These are phyloP conservation scores for Tolypocladium paradoxum DNA, from an alignment of 2,329 filamentous ascomycete genomes.

Conservation along the genomic window DNA sequence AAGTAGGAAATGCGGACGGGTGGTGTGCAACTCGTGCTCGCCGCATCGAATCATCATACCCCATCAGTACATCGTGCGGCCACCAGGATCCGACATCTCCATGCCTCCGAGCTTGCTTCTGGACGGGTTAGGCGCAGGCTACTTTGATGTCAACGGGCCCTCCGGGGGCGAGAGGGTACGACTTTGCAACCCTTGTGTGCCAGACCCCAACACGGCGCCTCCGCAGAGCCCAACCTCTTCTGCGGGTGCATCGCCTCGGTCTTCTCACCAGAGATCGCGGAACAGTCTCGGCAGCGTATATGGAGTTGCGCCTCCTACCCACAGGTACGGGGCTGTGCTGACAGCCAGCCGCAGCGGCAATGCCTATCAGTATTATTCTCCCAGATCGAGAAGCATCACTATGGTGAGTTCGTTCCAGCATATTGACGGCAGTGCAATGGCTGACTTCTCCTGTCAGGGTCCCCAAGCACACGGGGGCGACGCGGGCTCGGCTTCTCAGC, in stretches of 20 bases:
- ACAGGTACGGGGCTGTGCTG: conserved; percentile 26
- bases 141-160: conserved; percentile 32
- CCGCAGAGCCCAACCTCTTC: conserved; percentile 32
- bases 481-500: conserved; percentile 12
- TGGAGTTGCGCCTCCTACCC: conserved; percentile 15
- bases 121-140: conserved; percentile 27
- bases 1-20: conserved; percentile 73
- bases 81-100: conserved; percentile 40
- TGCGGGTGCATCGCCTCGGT: conserved; percentile 18
- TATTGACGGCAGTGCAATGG: neutral
- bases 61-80: conserved; percentile 81
- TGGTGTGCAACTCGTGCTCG: conserved; percentile 83
- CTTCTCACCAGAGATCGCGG: conserved; percentile 33
- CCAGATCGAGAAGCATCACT: conserved; percentile 34
- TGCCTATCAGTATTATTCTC: conserved; percentile 20
- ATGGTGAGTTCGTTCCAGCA: conserved; percentile 26
- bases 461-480: neutral
- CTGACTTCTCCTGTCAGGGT: conserved; percentile 4
- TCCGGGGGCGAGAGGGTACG: conserved; percentile 47
- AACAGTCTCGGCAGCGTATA: conserved; percentile 28
- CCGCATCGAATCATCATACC: conserved; percentile 93
- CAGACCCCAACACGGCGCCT: conserved; percentile 48
- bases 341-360: conserved; percentile 21
- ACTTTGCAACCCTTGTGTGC: conserved; percentile 52
- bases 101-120: conserved; percentile 24